Conservation (phyloP, 148 eudicot genomes). For the Chenopodium suecicum region DNA sequence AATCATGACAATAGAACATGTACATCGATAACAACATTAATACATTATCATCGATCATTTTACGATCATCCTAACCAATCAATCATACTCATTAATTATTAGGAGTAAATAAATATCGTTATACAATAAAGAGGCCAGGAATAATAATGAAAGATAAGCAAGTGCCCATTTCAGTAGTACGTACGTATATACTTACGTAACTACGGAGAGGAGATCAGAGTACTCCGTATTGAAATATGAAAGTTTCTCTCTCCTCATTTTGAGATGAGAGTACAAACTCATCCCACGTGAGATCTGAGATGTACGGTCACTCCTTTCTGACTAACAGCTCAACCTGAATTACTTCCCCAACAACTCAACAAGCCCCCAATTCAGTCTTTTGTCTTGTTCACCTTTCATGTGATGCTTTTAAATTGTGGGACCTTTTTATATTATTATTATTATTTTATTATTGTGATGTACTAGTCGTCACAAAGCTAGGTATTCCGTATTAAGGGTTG, state of each 20-base stretch:
- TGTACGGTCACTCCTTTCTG: conserved; percentile 25
- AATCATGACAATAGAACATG: too few species aligned
- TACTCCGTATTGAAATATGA: too few species aligned
- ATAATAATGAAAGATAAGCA: background rate
- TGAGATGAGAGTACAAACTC: background rate
- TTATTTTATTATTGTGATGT: too few species aligned
- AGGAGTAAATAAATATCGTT: too few species aligned
- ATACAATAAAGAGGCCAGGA: background rate
- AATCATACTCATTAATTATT: too few species aligned
- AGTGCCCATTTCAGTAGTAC: background rate
- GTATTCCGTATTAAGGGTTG: too few species aligned
- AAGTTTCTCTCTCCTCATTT: background rate
- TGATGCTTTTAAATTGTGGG: background rate
- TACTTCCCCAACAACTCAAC: background rate
- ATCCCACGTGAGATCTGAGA: conserved; percentile 32
- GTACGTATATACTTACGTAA: background rate
- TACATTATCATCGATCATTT: too few species aligned
- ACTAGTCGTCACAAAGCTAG: too few species aligned
- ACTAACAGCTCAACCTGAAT: conserved; percentile 5
- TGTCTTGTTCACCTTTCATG: background rate
- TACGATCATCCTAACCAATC: too few species aligned
- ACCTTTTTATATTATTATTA: too few species aligned
- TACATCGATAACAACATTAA: too few species aligned
- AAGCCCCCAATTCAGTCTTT: background rate
- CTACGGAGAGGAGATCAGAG: too few species aligned